A percentile compares a stretch with the other conserved stretches of the same genome.
These are phyloP conservation scores for Colletotrichum liaoningense DNA, from an alignment of 2,329 filamentous ascomycete genomes.

Conservation along the genomic window DNA sequence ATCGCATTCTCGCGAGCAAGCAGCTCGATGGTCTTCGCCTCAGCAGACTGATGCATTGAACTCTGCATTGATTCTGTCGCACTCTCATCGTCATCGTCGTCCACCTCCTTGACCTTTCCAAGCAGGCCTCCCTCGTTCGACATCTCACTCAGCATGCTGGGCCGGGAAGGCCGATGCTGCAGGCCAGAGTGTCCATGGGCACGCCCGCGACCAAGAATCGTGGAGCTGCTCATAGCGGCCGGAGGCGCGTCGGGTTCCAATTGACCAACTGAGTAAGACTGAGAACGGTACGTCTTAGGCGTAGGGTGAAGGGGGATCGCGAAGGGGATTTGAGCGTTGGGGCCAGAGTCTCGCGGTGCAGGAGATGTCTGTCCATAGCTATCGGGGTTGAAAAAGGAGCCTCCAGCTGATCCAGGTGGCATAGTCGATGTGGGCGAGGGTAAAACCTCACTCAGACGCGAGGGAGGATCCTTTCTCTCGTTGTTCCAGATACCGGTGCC, in stretches of 20 bases:
- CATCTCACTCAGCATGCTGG: constrained; percentile 81
- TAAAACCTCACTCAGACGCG: constrained; percentile 79
- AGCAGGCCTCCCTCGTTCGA: constrained; percentile 71
- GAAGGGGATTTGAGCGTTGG: constrained; percentile 80
- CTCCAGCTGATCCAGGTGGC: constrained; percentile 55
- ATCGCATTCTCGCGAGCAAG: constrained; percentile 72
- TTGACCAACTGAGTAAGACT: constrained; percentile 96
- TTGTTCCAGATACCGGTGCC: constrained; percentile 86
- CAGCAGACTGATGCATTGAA: constrained; percentile 64
- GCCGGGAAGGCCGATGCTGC: constrained; percentile 84
- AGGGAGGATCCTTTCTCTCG: constrained; percentile 81
- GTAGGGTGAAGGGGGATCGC: constrained; percentile 90
- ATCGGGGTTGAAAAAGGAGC: constrained; percentile 63
- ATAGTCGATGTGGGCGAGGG: constrained; percentile 78
- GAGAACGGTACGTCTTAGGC: constrained; percentile 92
- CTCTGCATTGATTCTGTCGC: constrained; percentile 67
- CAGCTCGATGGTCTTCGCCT: constrained; percentile 73
- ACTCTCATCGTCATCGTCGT: constrained; percentile 73
- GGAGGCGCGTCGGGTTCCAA: constrained; percentile 74
- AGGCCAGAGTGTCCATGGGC: constrained; percentile 71
- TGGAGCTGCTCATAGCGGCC: constrained; percentile 56
- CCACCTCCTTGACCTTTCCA: constrained; percentile 77
- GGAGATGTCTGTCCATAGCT: constrained; percentile 61
- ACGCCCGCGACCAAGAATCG: constrained; percentile 64
- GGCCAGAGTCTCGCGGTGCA: constrained; percentile 62